Evolutionary conservation across 2,329 filamentous ascomycete species (phyloP).

Genomic region (Xylaria sp.): DNA sequence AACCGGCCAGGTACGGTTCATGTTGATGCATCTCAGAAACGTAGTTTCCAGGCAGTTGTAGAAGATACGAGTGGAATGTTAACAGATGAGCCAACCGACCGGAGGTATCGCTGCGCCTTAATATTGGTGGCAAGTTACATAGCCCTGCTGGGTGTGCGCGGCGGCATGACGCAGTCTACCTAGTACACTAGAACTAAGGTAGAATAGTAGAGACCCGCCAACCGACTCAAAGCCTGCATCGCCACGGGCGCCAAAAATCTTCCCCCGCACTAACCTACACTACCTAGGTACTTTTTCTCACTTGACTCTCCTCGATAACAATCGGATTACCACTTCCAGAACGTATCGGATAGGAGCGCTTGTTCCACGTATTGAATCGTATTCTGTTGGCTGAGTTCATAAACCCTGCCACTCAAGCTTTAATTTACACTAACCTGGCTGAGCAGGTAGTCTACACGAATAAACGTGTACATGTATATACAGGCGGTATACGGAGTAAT

Average conservation of each 20-base stretch:
- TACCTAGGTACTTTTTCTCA: neutral
- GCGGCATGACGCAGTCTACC: constrained; percentile 25
- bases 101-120: constrained; percentile 43
- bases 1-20: neutral
- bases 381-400: constrained; percentile 7
- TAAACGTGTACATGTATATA: neutral
- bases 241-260: constrained; percentile 25
- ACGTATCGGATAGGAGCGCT: constrained; percentile 2
- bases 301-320: constrained; percentile 16
- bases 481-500: neutral
- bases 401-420: neutral
- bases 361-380: constrained; percentile 13
- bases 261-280: constrained; percentile 21
- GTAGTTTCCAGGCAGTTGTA: neutral
- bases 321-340: constrained; percentile 10
- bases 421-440: constrained; percentile 25
- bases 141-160: constrained; percentile 22
- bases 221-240: constrained; percentile 28
- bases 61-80: constrained; percentile 16
- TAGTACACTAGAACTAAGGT: constrained; percentile 1
- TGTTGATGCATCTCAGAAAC: neutral
- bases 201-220: constrained; percentile 1
- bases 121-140: constrained; percentile 41
- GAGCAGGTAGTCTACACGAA: neutral
- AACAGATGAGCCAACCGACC: constrained; percentile 10